Evolutionary conservation across 345 rosid species (phyloP).

Genomic region (Lepidium sativum): DNA sequence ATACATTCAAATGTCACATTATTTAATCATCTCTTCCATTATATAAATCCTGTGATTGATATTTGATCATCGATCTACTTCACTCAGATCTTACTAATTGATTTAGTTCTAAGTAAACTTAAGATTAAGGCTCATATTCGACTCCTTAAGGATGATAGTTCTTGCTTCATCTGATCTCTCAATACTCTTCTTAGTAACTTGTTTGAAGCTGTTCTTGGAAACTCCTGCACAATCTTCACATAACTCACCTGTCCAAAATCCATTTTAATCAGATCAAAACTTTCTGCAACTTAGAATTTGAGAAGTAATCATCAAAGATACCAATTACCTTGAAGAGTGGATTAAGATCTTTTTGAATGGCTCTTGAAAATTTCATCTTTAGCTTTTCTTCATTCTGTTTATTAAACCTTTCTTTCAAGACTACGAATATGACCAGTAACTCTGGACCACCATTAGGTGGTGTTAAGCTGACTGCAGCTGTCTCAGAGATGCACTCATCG

Average conservation of each 20-base stretch:
- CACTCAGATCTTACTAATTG: not conserved
- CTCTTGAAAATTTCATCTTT: slow-evolving; percentile 46
- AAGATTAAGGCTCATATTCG: slow-evolving; percentile 30
- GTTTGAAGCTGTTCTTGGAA: slow-evolving; percentile 82
- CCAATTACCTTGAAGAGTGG: slow-evolving; percentile 71
- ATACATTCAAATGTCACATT: too few relatives aligned
- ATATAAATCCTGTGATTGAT: not conserved
- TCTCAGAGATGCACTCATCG: slow-evolving; percentile 65
- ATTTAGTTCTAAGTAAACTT: not conserved
- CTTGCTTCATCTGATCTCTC: slow-evolving; percentile 54
- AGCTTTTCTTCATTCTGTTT: slow-evolving; percentile 40
- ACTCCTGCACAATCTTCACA: slow-evolving; percentile 55
- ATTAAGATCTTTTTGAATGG: slow-evolving; percentile 66
- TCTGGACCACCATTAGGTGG: slow-evolving; percentile 74
- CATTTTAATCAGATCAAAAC: not conserved
- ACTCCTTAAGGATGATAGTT: slow-evolving; percentile 38
- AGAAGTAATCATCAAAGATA: not conserved
- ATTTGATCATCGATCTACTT: not conserved
- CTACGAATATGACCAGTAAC: slow-evolving; percentile 46
- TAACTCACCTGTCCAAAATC: slow-evolving; percentile 46
- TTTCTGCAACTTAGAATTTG: not conserved
- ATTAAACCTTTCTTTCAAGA: slow-evolving; percentile 47
- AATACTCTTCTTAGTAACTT: slow-evolving; percentile 69
- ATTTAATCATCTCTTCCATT: too few relatives aligned
- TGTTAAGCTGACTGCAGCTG: slow-evolving; percentile 61